Evolutionary conservation across 1,284 basidiomycete species (phyloP).

Genomic region (Veloboletus limbatus): DNA sequence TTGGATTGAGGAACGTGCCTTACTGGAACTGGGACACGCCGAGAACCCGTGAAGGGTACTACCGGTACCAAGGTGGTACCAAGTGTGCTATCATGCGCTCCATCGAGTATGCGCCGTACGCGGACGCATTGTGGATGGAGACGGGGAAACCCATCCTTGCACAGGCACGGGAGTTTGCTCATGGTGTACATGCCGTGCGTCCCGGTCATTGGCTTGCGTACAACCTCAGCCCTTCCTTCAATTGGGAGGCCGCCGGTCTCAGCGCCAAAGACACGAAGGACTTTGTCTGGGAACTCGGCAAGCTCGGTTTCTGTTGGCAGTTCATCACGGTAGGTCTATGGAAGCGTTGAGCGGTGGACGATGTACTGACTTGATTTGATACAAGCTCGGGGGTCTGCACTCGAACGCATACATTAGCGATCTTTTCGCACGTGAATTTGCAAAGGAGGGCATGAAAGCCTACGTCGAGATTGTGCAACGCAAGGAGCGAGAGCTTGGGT

Average conservation of each 20-base stretch:
- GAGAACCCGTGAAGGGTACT: slow-evolving; percentile 93
- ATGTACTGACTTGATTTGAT: slow-evolving; percentile 6
- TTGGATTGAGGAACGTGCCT: slow-evolving; percentile 70
- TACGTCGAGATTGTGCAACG: slow-evolving; percentile 86
- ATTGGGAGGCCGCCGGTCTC: slow-evolving; percentile 91
- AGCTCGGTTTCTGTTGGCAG: slow-evolving; percentile 95
- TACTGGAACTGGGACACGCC: slow-evolving; percentile 96
- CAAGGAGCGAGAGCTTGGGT: slow-evolving; percentile 85
- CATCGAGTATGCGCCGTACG: slow-evolving; percentile 90
- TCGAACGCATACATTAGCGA: slow-evolving; percentile 98
- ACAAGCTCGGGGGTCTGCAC: slow-evolving; percentile 90
- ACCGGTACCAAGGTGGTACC: slow-evolving; percentile 96
- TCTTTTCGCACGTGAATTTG: slow-evolving; percentile 84
- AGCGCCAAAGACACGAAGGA: slow-evolving; percentile 82
- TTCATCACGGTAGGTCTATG: slow-evolving; percentile 84
- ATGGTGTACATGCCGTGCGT: slow-evolving; percentile 77
- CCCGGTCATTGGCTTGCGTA: slow-evolving; percentile 94
- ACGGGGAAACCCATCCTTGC: slow-evolving; percentile 94
- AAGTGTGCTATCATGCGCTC: slow-evolving; percentile 92
- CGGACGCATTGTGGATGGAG: slow-evolving; percentile 96
- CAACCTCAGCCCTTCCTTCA: slow-evolving; percentile 92
- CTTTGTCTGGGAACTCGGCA: slow-evolving; percentile 92
- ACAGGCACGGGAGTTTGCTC: slow-evolving; percentile 92
- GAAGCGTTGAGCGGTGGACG: neutral
- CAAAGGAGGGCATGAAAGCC: slow-evolving; percentile 90